Conservation (phyloP, 2,329 filamentous ascomycete species). For the Exophiala bonariae region DNA sequence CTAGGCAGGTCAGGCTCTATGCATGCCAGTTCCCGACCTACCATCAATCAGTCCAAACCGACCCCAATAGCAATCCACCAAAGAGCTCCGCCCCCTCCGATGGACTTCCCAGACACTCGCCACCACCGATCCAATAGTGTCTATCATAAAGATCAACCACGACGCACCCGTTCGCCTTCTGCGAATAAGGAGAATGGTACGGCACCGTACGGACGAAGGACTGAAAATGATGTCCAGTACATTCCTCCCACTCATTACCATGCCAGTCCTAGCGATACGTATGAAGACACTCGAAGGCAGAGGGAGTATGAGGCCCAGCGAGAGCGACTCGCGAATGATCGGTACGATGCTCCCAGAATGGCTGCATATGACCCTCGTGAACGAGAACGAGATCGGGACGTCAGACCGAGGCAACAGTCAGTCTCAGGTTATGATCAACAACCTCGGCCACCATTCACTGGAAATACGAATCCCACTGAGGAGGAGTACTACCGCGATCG, state of each 20-base stretch:
- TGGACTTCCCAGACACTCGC: slow-evolving; percentile 20
- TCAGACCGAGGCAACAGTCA: slow-evolving; percentile 20
- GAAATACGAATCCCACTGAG: slow-evolving; percentile 5
- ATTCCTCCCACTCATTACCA: slow-evolving; percentile 14
- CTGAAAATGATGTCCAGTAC: slow-evolving; percentile 16
- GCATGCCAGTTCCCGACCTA: slow-evolving; percentile 10
- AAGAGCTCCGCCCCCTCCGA: slow-evolving; percentile 16
- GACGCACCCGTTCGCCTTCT: slow-evolving; percentile 22
- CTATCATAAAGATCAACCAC: slow-evolving; percentile 21
- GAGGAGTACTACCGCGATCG: slow-evolving; percentile 25
- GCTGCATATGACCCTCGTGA: slow-evolving; percentile 22
- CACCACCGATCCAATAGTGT: slow-evolving; percentile 17
- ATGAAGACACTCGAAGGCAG: slow-evolving; percentile 19
- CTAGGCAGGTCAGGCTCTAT: slow-evolving; percentile 18
- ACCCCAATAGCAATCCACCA: slow-evolving; percentile 25
- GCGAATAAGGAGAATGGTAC: slow-evolving; percentile 16
- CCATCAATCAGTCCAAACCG: slow-evolving; percentile 6
- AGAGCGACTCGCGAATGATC: slow-evolving; percentile 22
- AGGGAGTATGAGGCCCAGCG: slow-evolving; percentile 22
- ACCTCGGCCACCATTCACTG: slow-evolving; percentile 7
- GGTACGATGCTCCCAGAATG: slow-evolving; percentile 26
- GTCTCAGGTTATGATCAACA: slow-evolving; percentile 13
- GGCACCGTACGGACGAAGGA: slow-evolving; percentile 10
- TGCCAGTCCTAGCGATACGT: slow-evolving; percentile 10
- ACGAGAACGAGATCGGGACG: slow-evolving; percentile 17